These are phyloP conservation scores for Trichoderma erinaceum DNA, from an alignment of 495 filamentous ascomycete species.

Conservation along the genomic window DNA sequence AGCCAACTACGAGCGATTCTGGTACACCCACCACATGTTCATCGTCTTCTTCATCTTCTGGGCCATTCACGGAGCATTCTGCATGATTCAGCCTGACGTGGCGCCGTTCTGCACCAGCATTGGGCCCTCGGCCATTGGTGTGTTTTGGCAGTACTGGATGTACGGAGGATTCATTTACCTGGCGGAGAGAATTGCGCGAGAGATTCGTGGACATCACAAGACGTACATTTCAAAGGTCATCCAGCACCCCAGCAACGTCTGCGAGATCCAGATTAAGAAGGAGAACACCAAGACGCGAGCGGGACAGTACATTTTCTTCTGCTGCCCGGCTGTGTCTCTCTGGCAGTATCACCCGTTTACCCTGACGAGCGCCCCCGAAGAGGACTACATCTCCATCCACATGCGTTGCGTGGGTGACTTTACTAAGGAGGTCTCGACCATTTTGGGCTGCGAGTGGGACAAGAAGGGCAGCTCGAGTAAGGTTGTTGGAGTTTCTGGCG, in stretches of 20 bases:
- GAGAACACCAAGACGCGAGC: constrained; percentile 68
- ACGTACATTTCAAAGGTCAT: constrained; percentile 78
- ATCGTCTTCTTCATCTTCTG: constrained; percentile 77
- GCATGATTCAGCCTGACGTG: constrained; percentile 73
- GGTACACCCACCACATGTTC: constrained; percentile 74
- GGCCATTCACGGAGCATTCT: constrained; percentile 73
- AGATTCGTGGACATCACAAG: constrained; percentile 64
- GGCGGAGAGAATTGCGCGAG: constrained; percentile 60
- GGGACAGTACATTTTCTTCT: constrained; percentile 78
- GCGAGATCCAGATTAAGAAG: constrained; percentile 83
- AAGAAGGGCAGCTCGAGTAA: constrained; percentile 48
- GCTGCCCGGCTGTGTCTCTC: constrained; percentile 71
- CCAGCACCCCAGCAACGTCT: constrained; percentile 75
- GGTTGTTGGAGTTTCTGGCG: constrained; percentile 59
- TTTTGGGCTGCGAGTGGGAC: constrained; percentile 64
- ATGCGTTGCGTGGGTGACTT: constrained; percentile 67
- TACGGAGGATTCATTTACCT: constrained; percentile 68
- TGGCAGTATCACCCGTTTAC: constrained; percentile 80
- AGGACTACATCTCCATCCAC: constrained; percentile 77
- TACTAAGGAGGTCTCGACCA: constrained; percentile 55
- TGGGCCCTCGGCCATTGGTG: constrained; percentile 55
- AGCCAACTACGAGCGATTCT: constrained; percentile 72
- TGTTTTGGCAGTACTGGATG: constrained; percentile 80
- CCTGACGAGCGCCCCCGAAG: constrained; percentile 70
- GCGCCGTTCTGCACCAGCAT: constrained; percentile 60